Base-by-base conservation (phyloP, 352 stramenopile genomes). In the Pythium pyrilobum region DNA sequence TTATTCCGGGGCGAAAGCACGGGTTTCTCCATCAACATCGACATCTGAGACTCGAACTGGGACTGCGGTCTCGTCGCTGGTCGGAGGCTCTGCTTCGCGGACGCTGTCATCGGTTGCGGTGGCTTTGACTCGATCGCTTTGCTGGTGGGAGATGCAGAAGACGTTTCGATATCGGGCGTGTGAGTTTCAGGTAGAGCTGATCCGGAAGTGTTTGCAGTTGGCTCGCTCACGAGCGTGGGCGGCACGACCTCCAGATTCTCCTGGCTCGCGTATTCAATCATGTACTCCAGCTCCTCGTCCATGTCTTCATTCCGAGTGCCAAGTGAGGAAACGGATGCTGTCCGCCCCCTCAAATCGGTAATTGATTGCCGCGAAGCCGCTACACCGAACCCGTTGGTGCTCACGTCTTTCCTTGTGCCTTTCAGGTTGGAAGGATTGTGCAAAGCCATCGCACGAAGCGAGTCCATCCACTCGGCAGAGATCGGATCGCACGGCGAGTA, bases 391-490 rank as follows among this genome's bases (percentile, higher is more conserved):
- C n/a, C n/a, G n/a, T n/a, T n/a, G n/a, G n/a, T n/a, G n/a, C n/a
- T n/a, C n/a, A n/a, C n/a, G n/a, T n/a, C n/a, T n/a, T n/a, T n/a
- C n/a, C n/a, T n/a, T n/a, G n/a, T n/a, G n/a, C n/a, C n/a, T n/a
- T n/a, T n/a, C n/a, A n/a, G n/a, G n/a, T n/a, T n/a, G n/a, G n/a
- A n/a, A n/a, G n/a, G n/a, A n/a, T n/a, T n/a, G n/a, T n/a, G n/a
- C n/a, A n/a, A n/a, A n/a, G 25, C 40, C 21, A 70, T 72, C 1
- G 72, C 62, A 2, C 68, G 57, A 8, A 92, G 71, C n/a, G 70
- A 85, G 38, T 93, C 81, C 74, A 91, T 93, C 82, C 82, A 93
- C 31, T 93, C 82, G 2, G 72, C 67, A 11, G 80, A 78, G 15
- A 93, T 62, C 3, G 80, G 65, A 46, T 93, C 82, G 11, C 59